A percentile compares a stretch with the other conserved stretches of the same genome.
phyloP scores from a whole-genome alignment of 768 basidiomycete species.

The Chalciporus pseudorubinellus region DNA sequence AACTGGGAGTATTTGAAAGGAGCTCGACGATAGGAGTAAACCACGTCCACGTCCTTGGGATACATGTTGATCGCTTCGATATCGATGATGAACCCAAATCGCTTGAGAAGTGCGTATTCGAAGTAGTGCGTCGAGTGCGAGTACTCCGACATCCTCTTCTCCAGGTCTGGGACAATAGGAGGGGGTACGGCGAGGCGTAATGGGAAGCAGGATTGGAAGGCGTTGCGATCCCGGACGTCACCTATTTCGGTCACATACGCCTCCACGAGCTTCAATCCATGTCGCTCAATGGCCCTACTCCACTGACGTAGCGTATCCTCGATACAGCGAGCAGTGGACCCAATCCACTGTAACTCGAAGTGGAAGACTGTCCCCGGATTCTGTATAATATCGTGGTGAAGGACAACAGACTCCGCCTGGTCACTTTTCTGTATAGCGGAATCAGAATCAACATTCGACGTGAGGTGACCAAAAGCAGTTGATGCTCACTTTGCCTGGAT shows the following conservation, averaged over 20 bases:
- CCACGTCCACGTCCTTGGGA: constrained; percentile 76
- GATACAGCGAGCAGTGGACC: constrained; percentile 86
- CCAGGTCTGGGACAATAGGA: constrained; percentile 65
- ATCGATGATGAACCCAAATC: constrained; percentile 80
- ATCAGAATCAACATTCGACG: constrained; percentile 8
- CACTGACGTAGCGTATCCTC: constrained; percentile 85
- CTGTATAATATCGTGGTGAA: constrained; percentile 94
- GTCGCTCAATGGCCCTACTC: constrained; percentile 79
- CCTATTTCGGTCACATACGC: constrained; percentile 90
- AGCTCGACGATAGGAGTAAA: constrained; percentile 85
- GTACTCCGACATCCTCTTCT: constrained; percentile 65
- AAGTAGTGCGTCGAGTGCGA: constrained; percentile 70
- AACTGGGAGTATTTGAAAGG: constrained; percentile 85
- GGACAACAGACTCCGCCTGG: constrained; percentile 81
- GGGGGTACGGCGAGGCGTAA: constrained; percentile 75
- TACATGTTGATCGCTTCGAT: constrained; percentile 78
- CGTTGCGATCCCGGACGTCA: constrained; percentile 80
- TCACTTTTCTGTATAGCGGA: constrained; percentile 64
- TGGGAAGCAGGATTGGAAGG: constrained; percentile 89
- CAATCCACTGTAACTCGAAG: constrained; percentile 97
- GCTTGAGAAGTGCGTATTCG: constrained; percentile 72
- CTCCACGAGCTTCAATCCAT: constrained; percentile 90
- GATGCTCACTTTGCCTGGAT: constrained; percentile 62
- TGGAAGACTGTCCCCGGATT: constrained; percentile 95
- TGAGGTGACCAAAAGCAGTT: background rate